phyloP scores from a whole-genome alignment of 495 filamentous ascomycete species.

The Talaromyces adpressus region DNA sequence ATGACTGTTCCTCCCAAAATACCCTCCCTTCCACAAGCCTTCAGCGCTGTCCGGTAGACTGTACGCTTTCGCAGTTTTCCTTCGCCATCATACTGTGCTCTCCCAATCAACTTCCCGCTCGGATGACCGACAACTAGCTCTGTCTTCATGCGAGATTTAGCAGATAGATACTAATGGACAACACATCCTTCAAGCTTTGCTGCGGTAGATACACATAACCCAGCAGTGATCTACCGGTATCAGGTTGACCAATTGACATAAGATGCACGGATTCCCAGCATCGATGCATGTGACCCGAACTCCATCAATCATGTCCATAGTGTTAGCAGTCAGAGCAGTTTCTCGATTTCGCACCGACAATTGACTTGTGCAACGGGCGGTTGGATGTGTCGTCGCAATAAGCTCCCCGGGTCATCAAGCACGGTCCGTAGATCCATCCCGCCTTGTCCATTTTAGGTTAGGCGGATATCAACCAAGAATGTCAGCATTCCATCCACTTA shows the following conservation, averaged over 20 bases:
- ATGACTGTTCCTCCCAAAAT: not conserved
- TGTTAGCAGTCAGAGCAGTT: constrained; percentile 57
- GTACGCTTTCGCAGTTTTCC: not conserved
- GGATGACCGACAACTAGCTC: not conserved
- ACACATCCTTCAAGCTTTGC: not conserved
- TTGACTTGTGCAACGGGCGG: too few species aligned
- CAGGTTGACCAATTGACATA: not conserved
- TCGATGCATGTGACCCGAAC: constrained; percentile 54
- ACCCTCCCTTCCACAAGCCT: not conserved
- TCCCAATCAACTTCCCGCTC: not conserved
- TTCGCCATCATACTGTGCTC: not conserved
- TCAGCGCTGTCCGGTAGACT: not conserved
- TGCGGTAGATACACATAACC: not conserved
- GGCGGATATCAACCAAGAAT: not conserved
- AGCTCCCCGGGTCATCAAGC: not conserved
- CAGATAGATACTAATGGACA: not conserved
- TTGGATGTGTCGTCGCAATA: not conserved
- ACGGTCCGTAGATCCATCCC: not conserved
- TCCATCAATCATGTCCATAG: constrained; percentile 45
- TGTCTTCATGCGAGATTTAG: not conserved
- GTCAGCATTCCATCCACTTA: too few species aligned
- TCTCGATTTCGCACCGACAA: constrained; percentile 48
- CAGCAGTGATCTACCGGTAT: not conserved
- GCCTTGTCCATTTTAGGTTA: not conserved
- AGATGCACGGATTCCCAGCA: constrained; percentile 61